Evolutionary conservation across 108 stramenopile genomes (phyloP).

Genomic region (Parietichytrium sp.): DNA sequence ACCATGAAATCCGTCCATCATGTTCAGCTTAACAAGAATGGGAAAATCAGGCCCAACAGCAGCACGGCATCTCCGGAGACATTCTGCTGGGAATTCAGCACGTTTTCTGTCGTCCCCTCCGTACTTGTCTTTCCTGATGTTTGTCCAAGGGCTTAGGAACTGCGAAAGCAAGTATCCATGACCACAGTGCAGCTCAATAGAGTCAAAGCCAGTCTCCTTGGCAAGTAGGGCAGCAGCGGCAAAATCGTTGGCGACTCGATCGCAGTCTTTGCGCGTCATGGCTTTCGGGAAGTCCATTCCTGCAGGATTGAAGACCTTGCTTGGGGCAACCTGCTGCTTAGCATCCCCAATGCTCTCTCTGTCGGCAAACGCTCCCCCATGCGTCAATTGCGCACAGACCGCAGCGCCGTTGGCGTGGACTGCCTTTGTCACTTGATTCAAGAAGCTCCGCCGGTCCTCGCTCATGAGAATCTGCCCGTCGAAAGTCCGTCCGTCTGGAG

Average conservation of each 20-base stretch:
- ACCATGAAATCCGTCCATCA: background rate
- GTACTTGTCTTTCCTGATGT: constrained; percentile 60
- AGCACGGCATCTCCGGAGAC: background rate
- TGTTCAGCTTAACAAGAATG: constrained; percentile 15
- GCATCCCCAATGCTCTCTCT: background rate
- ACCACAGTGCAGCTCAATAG: constrained; percentile 63
- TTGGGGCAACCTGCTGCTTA: background rate
- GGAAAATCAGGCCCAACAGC: background rate
- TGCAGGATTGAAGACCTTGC: constrained; percentile 3
- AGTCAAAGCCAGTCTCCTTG: constrained; percentile 64
- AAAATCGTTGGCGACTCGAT: constrained; percentile 52
- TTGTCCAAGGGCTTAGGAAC: constrained; percentile 58
- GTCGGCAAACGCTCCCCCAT: constrained; percentile 8
- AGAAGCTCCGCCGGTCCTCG: background rate
- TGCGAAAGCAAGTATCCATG: constrained; percentile 69
- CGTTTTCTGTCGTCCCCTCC: constrained; percentile 46
- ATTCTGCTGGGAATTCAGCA: constrained; percentile 6
- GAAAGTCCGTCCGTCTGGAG: background rate
- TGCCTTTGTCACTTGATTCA: background rate
- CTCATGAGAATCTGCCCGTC: constrained; percentile 13
- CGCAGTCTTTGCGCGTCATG: constrained; percentile 61
- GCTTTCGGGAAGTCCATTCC: constrained; percentile 43
- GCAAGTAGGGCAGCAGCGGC: constrained; percentile 51
- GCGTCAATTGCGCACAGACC: background rate
- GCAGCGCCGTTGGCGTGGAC: background rate